A percentile compares a stretch with the other conserved stretches of the same genome.
Evolutionary conservation across 441 rosid species (phyloP).

Genomic region (Arabidopsis hybrid): DNA sequence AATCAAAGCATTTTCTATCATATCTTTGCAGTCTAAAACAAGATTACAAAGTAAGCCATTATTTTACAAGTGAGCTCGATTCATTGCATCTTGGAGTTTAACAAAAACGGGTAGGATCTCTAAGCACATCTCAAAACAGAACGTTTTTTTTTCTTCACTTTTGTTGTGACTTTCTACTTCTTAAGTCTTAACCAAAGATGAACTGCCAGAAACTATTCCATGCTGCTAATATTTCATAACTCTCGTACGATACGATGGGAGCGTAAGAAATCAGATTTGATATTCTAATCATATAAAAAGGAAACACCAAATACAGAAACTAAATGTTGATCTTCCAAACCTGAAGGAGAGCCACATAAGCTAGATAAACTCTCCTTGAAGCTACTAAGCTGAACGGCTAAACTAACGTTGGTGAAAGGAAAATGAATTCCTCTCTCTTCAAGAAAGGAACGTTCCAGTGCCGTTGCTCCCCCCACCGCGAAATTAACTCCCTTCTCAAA

Average conservation of each 20-base stretch:
- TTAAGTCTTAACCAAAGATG: too few species aligned
- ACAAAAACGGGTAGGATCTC: neutral
- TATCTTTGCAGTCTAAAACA: constrained; percentile 46
- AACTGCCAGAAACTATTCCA: too few species aligned
- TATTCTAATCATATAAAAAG: neutral
- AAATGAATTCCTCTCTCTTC: constrained; percentile 39
- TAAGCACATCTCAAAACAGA: constrained; percentile 1
- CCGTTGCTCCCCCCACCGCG: constrained; percentile 61
- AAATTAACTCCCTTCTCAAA: constrained; percentile 54
- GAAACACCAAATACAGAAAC: neutral
- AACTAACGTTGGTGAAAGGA: constrained; percentile 41
- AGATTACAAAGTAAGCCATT: neutral
- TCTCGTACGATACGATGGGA: neutral
- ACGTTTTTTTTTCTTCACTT: neutral
- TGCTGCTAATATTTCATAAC: too few species aligned
- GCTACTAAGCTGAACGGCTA: constrained; percentile 47
- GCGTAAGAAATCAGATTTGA: neutral
- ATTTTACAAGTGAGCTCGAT: neutral
- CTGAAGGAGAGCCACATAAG: constrained; percentile 47
- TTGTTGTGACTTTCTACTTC: too few species aligned
- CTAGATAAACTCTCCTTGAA: constrained; percentile 49
- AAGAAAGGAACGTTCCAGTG: constrained; percentile 48
- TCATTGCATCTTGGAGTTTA: neutral
- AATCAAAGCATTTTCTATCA: constrained; percentile 51
- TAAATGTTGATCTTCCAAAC: constrained; percentile 16